A percentile compares a stretch with the other conserved stretches of the same genome.
Evolutionary conservation across 2,329 filamentous ascomycete species (phyloP).

Genomic region (Lachnellula subtilissima): DNA sequence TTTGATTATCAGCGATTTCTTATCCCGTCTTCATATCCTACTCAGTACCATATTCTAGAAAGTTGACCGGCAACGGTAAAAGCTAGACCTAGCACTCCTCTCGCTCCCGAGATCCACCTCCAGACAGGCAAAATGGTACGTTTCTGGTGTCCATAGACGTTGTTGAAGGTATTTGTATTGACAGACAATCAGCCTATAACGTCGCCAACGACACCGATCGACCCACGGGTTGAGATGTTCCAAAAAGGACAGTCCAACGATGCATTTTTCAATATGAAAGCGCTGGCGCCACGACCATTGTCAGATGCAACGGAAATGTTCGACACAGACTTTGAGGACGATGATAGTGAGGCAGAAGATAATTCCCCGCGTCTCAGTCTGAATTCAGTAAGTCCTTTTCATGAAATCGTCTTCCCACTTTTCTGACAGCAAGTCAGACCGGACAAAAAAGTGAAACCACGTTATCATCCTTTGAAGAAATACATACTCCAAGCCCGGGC

Average conservation of each 20-base stretch:
- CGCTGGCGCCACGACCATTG: conserved; percentile 51
- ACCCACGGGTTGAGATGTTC: conserved; percentile 39
- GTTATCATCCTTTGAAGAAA: conserved; percentile 80
- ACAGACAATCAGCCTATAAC: conserved; percentile 21
- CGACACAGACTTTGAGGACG: conserved; percentile 70
- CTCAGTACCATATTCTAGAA: conserved; percentile 21
- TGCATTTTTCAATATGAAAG: conserved; percentile 57
- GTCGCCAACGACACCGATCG: conserved; percentile 26
- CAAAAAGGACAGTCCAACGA: conserved; percentile 45
- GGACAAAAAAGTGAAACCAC: conserved; percentile 76
- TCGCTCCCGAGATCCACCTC: conserved; percentile 21
- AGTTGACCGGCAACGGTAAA: conserved; percentile 30
- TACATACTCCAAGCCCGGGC: conserved; percentile 68
- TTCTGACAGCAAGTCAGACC: conserved; percentile 42
- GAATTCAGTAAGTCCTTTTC: conserved; percentile 58
- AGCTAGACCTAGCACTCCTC: conserved; percentile 23
- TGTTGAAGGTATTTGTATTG: conserved; percentile 11
- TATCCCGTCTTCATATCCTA: conserved; percentile 14
- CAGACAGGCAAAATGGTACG: conserved; percentile 25
- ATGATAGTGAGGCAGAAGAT: conserved; percentile 47
- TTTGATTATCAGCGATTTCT: conserved; percentile 22
- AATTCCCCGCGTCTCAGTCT: conserved; percentile 64
- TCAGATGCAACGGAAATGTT: conserved; percentile 74
- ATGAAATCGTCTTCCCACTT: conserved; percentile 13
- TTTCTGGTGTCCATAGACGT: neutral